Conservation (phyloP, 345 rosid species). For the Streptanthus diversifolius region DNA sequence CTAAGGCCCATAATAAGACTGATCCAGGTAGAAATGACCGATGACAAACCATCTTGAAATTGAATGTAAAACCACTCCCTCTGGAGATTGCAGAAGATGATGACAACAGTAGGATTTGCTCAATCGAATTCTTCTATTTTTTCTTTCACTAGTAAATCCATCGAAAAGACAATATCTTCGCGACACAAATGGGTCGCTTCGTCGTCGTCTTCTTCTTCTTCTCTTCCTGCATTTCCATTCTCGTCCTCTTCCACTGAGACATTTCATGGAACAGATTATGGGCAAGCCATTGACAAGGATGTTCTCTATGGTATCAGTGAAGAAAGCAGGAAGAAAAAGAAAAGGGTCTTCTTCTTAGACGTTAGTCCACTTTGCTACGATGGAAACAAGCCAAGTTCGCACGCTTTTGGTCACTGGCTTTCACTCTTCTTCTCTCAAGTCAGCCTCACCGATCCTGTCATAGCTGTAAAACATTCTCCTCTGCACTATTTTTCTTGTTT, state of each 20-base stretch:
- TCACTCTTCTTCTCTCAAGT: constrained; percentile 86
- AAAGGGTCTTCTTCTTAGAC: constrained; percentile 87
- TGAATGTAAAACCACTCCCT: not conserved
- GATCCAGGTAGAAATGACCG: not conserved
- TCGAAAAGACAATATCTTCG: not conserved
- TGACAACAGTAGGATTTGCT: constrained; percentile 22
- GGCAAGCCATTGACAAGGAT: constrained; percentile 15
- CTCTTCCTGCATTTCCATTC: not conserved
- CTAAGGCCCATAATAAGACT: not conserved
- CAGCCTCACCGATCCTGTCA: constrained; percentile 71
- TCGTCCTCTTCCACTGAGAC: constrained; percentile 25
- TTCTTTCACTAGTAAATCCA: not conserved
- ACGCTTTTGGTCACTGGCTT: constrained; percentile 67
- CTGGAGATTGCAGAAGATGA: constrained; percentile 22
- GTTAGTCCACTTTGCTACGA: constrained; percentile 83
- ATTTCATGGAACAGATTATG: constrained; percentile 49
- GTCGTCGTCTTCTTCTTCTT: not conserved
- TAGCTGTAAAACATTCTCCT: constrained; percentile 54
- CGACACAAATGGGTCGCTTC: constrained; percentile 10
- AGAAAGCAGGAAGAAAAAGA: constrained; percentile 35
- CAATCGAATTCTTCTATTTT: constrained; percentile 15
- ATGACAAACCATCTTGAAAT: not conserved
- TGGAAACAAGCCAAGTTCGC: constrained; percentile 74
- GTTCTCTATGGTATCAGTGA: constrained; percentile 18
- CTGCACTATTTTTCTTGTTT: not conserved